These are phyloP conservation scores for Eragrostis nindensis DNA, from an alignment of 176 grass and related monocot species.

Conservation along the genomic window DNA sequence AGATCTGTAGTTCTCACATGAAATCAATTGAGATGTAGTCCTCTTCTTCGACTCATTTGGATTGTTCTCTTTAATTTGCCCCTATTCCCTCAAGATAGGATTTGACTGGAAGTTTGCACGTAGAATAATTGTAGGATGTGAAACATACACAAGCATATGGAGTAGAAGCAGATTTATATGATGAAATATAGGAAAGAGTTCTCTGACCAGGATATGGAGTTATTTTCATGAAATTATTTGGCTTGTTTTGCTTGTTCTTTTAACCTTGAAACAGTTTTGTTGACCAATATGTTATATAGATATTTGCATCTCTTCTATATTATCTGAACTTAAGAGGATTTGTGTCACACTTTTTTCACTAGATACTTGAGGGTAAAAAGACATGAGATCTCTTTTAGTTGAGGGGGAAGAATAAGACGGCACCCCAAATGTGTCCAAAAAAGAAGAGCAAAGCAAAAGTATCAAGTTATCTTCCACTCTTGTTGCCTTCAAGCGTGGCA, in stretches of 20 bases:
- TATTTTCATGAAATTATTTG: too few species aligned
- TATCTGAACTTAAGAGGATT: not conserved
- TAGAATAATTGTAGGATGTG: not conserved
- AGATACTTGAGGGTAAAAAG: not conserved
- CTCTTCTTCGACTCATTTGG: too few species aligned
- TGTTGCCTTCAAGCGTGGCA: not conserved
- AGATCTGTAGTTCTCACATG: slow-evolving; percentile 1
- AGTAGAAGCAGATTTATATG: not conserved
- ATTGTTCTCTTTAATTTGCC: not conserved
- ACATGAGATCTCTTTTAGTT: not conserved
- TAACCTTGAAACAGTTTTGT: not conserved
- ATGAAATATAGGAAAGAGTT: too few species aligned
- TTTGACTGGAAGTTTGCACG: not conserved
- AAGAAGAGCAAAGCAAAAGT: too few species aligned
- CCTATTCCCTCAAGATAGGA: not conserved
- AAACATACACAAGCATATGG: too few species aligned
- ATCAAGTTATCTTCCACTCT: not conserved
- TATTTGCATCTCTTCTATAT: not conserved
- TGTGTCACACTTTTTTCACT: not conserved
- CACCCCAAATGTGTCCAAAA: too few species aligned
- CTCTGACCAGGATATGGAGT: too few species aligned
- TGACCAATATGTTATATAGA: not conserved
- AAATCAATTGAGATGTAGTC: not conserved
- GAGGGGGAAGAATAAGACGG: not conserved
- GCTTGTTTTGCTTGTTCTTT: not conserved